Evolutionary conservation across 768 basidiomycete genomes (phyloP), one percentile per base, ranked within the genome.

Genomic region (Polyporus arcularius): DNA sequence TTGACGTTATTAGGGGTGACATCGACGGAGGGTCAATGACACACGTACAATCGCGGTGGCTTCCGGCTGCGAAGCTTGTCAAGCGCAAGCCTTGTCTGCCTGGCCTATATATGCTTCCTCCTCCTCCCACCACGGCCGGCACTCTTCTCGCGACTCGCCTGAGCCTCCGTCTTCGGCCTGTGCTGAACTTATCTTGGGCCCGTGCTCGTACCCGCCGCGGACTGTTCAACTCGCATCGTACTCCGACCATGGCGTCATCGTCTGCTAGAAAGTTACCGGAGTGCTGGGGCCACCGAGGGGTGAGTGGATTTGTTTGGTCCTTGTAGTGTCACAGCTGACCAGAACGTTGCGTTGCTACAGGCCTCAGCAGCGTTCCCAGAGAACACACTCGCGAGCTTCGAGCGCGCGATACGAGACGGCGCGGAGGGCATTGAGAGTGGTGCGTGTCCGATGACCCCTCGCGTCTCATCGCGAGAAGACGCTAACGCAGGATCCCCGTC

Each of bases 361-460:
- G 93, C 93, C 30, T 92, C 90, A n/a, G 83, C 89, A 11, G 79
- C 82, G 18, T 92, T 83, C 71, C 91, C 92, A 3, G 94, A 97
- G 77, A 97, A 97, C 77, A 94, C 94, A 46, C 82, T 93, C 62
- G 91, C 91, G 31, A 92, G 90, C 75, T 97, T 97, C 76, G 87
- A 92, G 71, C 89, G 89, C 61, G 95, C 95, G 68, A 90, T 95
- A 61, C 84, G 84, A 21, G 93, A 96, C 76, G 95, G 95, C 55
- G 89, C 92, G 43, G 93, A 97, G 72, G 94, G 85, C 55, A 94
- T 97, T 68, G 95, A 97, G 83, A 93, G 90, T 70, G 94, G 94
- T 95, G 90, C 73, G 82, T 75, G 65, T 65, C 63, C 68, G 65
- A 71, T 10, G 18, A 12, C 46, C 46, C 18, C 30, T 16, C 67